phyloP scores from a whole-genome alignment of 2,329 filamentous ascomycete genomes.

The Aspergillus sp. region DNA sequence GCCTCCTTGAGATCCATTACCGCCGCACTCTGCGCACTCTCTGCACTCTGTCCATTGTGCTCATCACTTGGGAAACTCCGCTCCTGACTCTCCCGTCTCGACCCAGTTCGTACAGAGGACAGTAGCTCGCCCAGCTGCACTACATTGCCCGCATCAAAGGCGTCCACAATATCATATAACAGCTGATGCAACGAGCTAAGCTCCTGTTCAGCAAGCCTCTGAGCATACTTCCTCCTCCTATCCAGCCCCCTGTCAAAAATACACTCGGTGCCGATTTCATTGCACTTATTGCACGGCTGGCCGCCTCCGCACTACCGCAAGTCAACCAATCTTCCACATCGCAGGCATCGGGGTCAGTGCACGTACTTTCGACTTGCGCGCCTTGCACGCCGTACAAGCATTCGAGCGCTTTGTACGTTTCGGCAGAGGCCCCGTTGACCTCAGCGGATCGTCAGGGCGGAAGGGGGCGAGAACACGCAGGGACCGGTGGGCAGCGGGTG shows the following conservation, averaged over 20 bases:
- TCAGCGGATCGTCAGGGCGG: neutral
- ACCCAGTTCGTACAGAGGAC: neutral
- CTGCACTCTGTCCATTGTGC: neutral
- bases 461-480: neutral
- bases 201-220: neutral
- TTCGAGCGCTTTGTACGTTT: neutral
- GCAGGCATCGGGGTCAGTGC: too few relatives aligned
- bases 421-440: neutral
- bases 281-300: conserved; percentile 1
- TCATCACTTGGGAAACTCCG: neutral
- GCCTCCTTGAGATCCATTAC: neutral
- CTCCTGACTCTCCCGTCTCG: neutral
- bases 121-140: neutral
- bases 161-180: neutral
- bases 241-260: conserved; percentile 1
- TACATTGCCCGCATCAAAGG: neutral
- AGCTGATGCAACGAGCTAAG: neutral
- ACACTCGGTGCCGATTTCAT: neutral
- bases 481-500: neutral
- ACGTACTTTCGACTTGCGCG: neutral
- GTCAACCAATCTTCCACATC: neutral
- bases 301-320: neutral
- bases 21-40: too few relatives aligned
- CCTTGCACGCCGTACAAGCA: neutral
- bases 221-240: conserved; percentile 1